Evolutionary conservation across 352 stramenopile species (phyloP).

Genomic region (Globisporangium sylvaticum): DNA sequence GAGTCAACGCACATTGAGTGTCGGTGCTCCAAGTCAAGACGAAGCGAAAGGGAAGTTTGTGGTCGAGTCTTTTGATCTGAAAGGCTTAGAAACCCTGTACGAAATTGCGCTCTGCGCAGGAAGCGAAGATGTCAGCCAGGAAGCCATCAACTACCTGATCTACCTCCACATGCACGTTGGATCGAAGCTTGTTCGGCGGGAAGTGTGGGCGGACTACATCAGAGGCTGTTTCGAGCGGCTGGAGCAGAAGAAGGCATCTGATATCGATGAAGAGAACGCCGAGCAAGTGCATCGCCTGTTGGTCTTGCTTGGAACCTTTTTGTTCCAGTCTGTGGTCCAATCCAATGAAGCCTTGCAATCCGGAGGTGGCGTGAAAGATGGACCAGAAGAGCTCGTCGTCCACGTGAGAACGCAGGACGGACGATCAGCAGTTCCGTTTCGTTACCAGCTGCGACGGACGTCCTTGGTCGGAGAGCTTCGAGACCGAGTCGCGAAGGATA

Average conservation of each 20-base stretch:
- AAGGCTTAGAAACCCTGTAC: constrained; percentile 61
- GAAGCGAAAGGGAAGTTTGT: constrained; percentile 33
- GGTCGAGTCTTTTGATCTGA: constrained; percentile 54
- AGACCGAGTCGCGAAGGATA: constrained; percentile 62
- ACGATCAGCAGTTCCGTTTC: constrained; percentile 50
- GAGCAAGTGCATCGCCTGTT: constrained; percentile 49
- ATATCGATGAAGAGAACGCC: constrained; percentile 18
- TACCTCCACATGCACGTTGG: constrained; percentile 68
- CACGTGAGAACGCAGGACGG: constrained; percentile 70
- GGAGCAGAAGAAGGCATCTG: constrained; percentile 19
- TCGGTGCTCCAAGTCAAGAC: constrained; percentile 3
- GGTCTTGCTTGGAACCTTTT: constrained; percentile 70
- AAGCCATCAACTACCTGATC: constrained; percentile 66
- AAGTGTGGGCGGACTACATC: constrained; percentile 69
- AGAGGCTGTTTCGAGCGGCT: constrained; percentile 40
- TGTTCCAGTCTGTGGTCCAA: constrained; percentile 59
- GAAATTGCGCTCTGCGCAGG: constrained; percentile 39
- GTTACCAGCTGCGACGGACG: constrained; percentile 53
- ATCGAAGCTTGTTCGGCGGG: constrained; percentile 60
- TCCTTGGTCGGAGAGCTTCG: constrained; percentile 60
- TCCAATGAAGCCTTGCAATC: constrained; percentile 3
- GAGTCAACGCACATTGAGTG: constrained; percentile 1
- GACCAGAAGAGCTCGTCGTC: constrained; percentile 53
- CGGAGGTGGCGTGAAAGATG: constrained; percentile 18
- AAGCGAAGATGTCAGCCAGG: constrained; percentile 37